Base-by-base conservation (phyloP, 1,139 yeast species). In the Spencermartinsiella ligniputridi region DNA sequence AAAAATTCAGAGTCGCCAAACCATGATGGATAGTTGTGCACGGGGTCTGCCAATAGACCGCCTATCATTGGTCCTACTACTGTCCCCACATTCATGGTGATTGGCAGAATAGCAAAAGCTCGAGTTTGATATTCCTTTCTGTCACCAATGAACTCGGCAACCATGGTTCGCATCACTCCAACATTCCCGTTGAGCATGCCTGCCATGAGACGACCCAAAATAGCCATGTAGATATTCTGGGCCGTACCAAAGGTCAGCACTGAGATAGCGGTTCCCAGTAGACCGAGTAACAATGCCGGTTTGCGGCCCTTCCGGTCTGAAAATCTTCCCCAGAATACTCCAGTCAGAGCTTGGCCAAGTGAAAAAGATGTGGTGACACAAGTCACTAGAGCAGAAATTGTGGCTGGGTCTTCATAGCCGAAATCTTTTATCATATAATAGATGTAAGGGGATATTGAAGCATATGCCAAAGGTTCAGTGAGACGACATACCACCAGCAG, bases 361-460 rank as follows among this genome's bases (percentile, higher is more conserved):
- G 84, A 77, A 63, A 78, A 79, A 12, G 75, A 66, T 68, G 52
- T 78, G 58, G 56, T 76, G 71, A 36, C 82, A 74, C 39, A 75
- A 65, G 64, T 77, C 70, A 51, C 69, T 63, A 53, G 44, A 2
- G 80, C 68, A 16, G 79, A 74, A 37, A 77, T 76, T 2, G 72
- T 70, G 46, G 78, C 76, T 17, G 72, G 71, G 25, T 71, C 69
- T 2, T 78, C 74, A 22, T 78, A 67, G 3, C 75, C 72, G 54
- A 79, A 79, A 53, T 76, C 81, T 48, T 76, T 60, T 27, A 80
- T 75, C 81, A 79, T 76, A 57, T 75, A 79, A 59, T 77, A 80
- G 25, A 79, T 71, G 58, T 79, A 80, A 2, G 85, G 84, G 54
- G 79, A 75, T 32, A 78, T 60, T 2, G 83, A 78, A 2, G 82